Evolutionary conservation across 2,329 filamentous ascomycete genomes (phyloP).

Genomic region (Calycina herbarum): DNA sequence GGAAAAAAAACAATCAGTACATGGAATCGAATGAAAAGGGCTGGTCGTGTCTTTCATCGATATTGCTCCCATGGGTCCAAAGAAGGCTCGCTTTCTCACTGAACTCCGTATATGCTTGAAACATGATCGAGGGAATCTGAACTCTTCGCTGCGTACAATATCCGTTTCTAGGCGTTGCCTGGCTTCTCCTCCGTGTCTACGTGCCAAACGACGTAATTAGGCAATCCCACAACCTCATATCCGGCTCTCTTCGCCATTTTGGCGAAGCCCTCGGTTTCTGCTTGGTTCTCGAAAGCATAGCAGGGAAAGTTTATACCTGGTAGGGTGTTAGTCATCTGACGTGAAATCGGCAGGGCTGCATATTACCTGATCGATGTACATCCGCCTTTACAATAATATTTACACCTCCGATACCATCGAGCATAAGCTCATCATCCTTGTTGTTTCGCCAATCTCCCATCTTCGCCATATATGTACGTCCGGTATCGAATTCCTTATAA

Average conservation of each 20-base stretch:
- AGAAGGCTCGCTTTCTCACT: slow-evolving; percentile 25
- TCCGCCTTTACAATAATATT: slow-evolving; percentile 98
- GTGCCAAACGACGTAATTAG: slow-evolving; percentile 99
- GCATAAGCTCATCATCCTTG: slow-evolving; percentile 86
- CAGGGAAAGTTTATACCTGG: slow-evolving; percentile 94
- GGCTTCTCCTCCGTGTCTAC: slow-evolving; percentile 95
- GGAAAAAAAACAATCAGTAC: slow-evolving; percentile 24
- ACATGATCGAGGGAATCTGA: slow-evolving; percentile 28
- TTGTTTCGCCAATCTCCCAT: slow-evolving; percentile 93
- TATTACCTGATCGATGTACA: slow-evolving; percentile 84
- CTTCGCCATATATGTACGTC: slow-evolving; percentile 81
- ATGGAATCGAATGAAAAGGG: slow-evolving; percentile 27
- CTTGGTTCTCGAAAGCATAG: slow-evolving; percentile 98
- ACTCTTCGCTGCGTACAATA: slow-evolving; percentile 25
- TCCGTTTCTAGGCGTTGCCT: slow-evolving; percentile 57
- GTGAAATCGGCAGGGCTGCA: neutral
- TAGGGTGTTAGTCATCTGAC: slow-evolving; percentile 29
- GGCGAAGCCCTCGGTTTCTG: slow-evolving; percentile 96
- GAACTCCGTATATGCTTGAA: slow-evolving; percentile 39
- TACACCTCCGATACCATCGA: slow-evolving; percentile 95
- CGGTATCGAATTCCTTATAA: slow-evolving; percentile 91
- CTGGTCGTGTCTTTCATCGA: slow-evolving; percentile 23
- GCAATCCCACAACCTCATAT: slow-evolving; percentile 86
- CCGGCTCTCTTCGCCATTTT: slow-evolving; percentile 98
- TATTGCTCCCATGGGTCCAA: slow-evolving; percentile 23